Percentiles rank a stretch among this genome's conserved stretches.
Evolutionary conservation across 306 rosid genomes (phyloP).

Genomic region (Vigna angularis): DNA sequence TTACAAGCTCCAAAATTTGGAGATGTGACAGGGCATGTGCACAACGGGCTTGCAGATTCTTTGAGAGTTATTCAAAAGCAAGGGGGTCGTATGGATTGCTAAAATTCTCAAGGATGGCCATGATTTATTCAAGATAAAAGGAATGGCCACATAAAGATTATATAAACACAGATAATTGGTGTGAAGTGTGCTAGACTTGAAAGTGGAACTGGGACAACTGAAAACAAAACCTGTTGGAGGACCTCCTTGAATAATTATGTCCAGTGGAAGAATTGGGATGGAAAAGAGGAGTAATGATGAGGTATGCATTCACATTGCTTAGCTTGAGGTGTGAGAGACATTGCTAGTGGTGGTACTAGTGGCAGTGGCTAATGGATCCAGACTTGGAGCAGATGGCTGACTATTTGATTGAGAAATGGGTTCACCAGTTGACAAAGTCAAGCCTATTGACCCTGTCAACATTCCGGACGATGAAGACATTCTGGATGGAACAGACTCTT

Average conservation of each 20-base stretch:
- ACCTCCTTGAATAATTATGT: constrained; percentile 72
- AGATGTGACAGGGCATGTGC: constrained; percentile 55
- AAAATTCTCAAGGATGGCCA: constrained; percentile 70
- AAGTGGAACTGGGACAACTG: constrained; percentile 54
- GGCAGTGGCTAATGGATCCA: constrained; percentile 53
- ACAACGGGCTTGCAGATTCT: constrained; percentile 58
- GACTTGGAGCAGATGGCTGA: constrained; percentile 65
- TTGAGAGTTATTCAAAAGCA: constrained; percentile 71
- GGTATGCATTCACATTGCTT: constrained; percentile 67
- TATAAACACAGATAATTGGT: constrained; percentile 70
- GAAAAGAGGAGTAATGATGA: constrained; percentile 60
- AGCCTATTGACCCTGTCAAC: constrained; percentile 74
- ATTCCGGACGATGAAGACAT: constrained; percentile 76
- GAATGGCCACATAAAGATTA: constrained; percentile 69
- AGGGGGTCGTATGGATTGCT: constrained; percentile 71
- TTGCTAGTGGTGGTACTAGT: constrained; percentile 49
- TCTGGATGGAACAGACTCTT: constrained; percentile 70
- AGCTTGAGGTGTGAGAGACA: constrained; percentile 65
- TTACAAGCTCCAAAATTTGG: constrained; percentile 60
- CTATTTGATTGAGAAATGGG: constrained; percentile 58
- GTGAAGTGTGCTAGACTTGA: constrained; percentile 73
- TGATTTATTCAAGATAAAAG: constrained; percentile 79
- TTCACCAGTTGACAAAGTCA: constrained; percentile 63
- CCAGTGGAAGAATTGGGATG: constrained; percentile 61
- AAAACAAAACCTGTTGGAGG: constrained; percentile 69